Base-by-base conservation (phyloP, 2,329 filamentous ascomycete genomes). In the Colletotrichum salicis region DNA sequence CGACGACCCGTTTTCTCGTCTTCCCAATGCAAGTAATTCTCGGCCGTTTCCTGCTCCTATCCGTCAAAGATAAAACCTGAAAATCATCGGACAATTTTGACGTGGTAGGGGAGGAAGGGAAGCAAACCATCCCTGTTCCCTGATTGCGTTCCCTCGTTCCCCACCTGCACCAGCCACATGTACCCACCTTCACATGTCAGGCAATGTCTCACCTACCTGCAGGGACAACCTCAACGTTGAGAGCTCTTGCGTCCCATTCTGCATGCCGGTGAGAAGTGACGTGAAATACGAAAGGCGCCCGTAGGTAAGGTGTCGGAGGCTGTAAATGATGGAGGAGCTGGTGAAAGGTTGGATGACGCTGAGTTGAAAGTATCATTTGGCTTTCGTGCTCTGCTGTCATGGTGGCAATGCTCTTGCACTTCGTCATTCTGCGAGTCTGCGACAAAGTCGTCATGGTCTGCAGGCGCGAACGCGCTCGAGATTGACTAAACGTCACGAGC, bases 151-250 rank as follows among this genome's bases (percentile, higher is more conserved):
- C 60, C 24, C 27, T n/a, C n/a, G 35, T 57, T 22, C 31, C 22
- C 24, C 24, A 59, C 27, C 37, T 51, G 15, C 69, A 68, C 54
- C 45, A 64, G 64, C 64, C 69, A 64, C 56, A 67, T 51, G 24
- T 69, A 10, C 65, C 65, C 69, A 71, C 51, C 64, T 71, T 71
- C 69, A 71, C 69, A 71, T 71, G 69, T 60, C 55, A 71, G 59
- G 63, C 65, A 52, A 60, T 66, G 62, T 66, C 56, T 66, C 62
- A 61, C 55, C 41, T 27, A 29, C 48, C 56, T 63, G 58, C 65
- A 55, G 62, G 48, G 58, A 45, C 48, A 13, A 54, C 31, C 69
- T 69, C 65, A 64, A 69, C 65, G 59, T 69, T 69, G 66, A 62
- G 69, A 69, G 19, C 33, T 35, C 24, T 45, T 33, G 35, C 45